Conservation (phyloP, 2,329 filamentous ascomycete genomes). For the Gnomoniopsis sp. region DNA sequence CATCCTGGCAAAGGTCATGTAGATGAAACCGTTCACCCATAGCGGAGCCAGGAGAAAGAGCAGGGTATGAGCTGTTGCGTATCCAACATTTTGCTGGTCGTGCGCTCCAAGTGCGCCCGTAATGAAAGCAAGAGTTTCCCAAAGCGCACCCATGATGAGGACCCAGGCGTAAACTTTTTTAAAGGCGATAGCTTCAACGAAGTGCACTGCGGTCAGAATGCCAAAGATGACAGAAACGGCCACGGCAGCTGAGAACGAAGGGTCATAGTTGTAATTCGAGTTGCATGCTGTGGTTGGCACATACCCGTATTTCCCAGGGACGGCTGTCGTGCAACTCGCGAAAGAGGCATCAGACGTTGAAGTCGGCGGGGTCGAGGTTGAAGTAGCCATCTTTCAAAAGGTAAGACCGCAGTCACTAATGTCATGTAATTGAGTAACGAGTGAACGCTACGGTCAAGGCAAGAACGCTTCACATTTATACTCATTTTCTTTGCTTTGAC, state of each 20-base stretch:
- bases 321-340: background rate
- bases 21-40: constrained; percentile 43
- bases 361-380: background rate
- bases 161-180: constrained; percentile 31
- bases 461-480: too few species aligned
- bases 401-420: too few species aligned
- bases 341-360: background rate
- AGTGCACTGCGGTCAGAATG: constrained; percentile 22
- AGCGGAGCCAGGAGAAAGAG: constrained; percentile 40
- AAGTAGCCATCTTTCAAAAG: background rate
- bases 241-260: constrained; percentile 24
- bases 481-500: too few species aligned
- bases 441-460: too few species aligned
- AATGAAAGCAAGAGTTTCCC: constrained; percentile 37
- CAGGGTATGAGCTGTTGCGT: constrained; percentile 29
- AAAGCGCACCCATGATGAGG: constrained; percentile 35
- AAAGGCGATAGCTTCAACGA: constrained; percentile 21
- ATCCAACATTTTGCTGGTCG: constrained; percentile 34
- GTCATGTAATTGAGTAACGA: too few species aligned
- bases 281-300: constrained; percentile 27
- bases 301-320: constrained; percentile 22
- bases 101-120: constrained; percentile 33
- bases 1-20: constrained; percentile 41
- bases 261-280: constrained; percentile 27
- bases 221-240: constrained; percentile 25